Evolutionary conservation across 1,284 basidiomycete genomes (phyloP), one percentile per base, ranked within the genome.

Genomic region (Rhodotorula sp.): DNA sequence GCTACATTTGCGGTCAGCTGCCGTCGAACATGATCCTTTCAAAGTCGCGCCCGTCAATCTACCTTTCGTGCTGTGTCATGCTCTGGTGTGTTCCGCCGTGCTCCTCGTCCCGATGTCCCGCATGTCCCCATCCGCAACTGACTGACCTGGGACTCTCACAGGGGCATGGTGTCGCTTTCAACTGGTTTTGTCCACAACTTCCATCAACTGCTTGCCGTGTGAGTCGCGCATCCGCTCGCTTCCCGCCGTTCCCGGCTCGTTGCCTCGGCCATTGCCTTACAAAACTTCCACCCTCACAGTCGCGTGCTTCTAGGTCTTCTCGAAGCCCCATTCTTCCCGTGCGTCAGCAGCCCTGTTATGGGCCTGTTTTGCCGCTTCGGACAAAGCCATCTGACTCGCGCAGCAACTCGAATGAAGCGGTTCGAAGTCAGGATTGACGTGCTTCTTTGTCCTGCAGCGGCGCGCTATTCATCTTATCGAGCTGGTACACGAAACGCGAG

Each of bases 261-360:
- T 34, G 34, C 34, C 34, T 34, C 34, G 34, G 34, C 34, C 34
- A 34, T 34, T 34, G 34, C 34, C 34, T 34, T 34, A 34, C 34
- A 34, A 34, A 34, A 34, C 34, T 34, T 34, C 34, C 34, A 34
- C 34, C 34, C 34, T 34, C 34, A 34, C 34, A 34, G 34, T 3
- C 41, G 73, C 14, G 65, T 74, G 72, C 77, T 80, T 64, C 76
- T 79, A 8, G 79, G 79, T 56, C 69, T 78, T 21, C 67, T 71
- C 41, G 81, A 82, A 79, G 88, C 89, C 0, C 88, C 89, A 0
- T 91, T 91, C 82, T 90, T 90, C 78, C 89, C 90, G 62, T 90
- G 89, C 55, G 81, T 80, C 34, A 34, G 34, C 34, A 34, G 34
- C 34, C 34, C 34, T 34, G 34, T 34, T 34, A 34, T 34, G 34